These are phyloP conservation scores for Talaromyces sp. DNA, from an alignment of 2,329 filamentous ascomycete species.

Conservation along the genomic window DNA sequence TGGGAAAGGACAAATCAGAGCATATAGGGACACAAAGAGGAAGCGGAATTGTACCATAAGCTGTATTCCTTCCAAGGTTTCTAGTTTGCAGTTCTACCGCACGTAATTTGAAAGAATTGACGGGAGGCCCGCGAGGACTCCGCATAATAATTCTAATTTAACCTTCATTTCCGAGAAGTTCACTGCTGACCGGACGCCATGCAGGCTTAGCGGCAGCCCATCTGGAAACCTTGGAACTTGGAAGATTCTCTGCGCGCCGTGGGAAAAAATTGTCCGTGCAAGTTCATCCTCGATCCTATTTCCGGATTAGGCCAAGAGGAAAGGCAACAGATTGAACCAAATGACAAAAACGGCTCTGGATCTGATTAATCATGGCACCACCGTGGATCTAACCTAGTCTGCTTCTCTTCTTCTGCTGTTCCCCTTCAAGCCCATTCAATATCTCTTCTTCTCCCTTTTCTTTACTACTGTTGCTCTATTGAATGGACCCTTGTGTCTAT, in stretches of 20 bases:
- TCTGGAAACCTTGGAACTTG: not conserved
- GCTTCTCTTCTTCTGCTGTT: conserved; percentile 3
- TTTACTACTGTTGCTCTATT: conserved; percentile 5
- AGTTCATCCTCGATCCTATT: not conserved
- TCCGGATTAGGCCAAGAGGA: not conserved
- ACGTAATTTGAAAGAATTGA: too few species aligned
- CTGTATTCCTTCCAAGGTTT: not conserved
- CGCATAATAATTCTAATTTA: not conserved
- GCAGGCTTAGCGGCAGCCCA: conserved; percentile 1
- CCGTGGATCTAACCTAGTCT: not conserved
- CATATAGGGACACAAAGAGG: not conserved
- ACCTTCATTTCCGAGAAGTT: conserved; percentile 1
- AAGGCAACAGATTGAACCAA: too few species aligned
- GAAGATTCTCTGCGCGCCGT: not conserved
- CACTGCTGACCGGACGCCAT: not conserved
- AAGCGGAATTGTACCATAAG: not conserved
- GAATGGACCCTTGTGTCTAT: conserved; percentile 5
- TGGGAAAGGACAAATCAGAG: not conserved
- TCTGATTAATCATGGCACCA: not conserved
- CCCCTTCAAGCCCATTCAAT: conserved; percentile 24
- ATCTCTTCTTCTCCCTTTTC: conserved; percentile 21
- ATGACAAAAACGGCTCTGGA: not conserved
- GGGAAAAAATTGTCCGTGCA: conserved; percentile 5
- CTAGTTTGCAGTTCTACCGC: too few species aligned
- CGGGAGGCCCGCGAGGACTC: not conserved